Conservation (phyloP, 2,329 filamentous ascomycete species). For the Cercospora janseana region DNA sequence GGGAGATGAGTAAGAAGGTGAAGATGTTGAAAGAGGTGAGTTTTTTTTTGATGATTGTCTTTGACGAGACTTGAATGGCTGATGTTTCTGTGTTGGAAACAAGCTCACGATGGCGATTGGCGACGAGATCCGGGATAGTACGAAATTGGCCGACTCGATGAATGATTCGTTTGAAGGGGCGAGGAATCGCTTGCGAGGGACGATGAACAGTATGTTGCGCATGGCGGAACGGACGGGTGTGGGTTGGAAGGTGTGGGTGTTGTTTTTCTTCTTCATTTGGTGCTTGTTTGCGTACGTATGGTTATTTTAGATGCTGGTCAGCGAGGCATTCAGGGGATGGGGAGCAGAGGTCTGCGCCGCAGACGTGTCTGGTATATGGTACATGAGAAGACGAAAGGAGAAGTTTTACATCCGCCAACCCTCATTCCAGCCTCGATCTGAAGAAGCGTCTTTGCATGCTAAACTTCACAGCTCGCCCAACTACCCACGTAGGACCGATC, state of each 20-base stretch:
- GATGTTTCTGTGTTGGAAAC: conserved; percentile 45
- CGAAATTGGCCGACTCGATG: conserved; percentile 87
- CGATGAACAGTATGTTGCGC: conserved; percentile 94
- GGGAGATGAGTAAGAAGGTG: conserved; percentile 89
- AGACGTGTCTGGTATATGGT: background rate
- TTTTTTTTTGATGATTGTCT: conserved; percentile 1
- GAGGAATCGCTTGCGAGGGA: conserved; percentile 74
- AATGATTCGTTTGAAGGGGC: conserved; percentile 92
- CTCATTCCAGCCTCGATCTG: background rate
- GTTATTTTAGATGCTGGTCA: conserved; percentile 54
- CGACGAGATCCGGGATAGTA: conserved; percentile 89
- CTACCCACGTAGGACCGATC: too few relatives aligned
- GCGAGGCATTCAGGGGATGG: background rate
- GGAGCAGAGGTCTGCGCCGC: background rate
- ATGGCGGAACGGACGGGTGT: conserved; percentile 97
- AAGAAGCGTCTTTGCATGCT: too few relatives aligned
- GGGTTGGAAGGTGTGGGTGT: conserved; percentile 90
- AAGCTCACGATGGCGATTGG: conserved; percentile 86
- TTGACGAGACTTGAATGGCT: background rate
- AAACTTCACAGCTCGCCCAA: too few relatives aligned
- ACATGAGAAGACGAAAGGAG: background rate
- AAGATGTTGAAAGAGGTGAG: conserved; percentile 82
- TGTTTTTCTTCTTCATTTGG: conserved; percentile 80
- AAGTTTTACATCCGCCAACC: background rate
- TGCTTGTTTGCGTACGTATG: conserved; percentile 89